These are phyloP conservation scores for Lasiodiplodia theobromae DNA, from an alignment of 2,329 filamentous ascomycete species.

Conservation along the genomic window DNA sequence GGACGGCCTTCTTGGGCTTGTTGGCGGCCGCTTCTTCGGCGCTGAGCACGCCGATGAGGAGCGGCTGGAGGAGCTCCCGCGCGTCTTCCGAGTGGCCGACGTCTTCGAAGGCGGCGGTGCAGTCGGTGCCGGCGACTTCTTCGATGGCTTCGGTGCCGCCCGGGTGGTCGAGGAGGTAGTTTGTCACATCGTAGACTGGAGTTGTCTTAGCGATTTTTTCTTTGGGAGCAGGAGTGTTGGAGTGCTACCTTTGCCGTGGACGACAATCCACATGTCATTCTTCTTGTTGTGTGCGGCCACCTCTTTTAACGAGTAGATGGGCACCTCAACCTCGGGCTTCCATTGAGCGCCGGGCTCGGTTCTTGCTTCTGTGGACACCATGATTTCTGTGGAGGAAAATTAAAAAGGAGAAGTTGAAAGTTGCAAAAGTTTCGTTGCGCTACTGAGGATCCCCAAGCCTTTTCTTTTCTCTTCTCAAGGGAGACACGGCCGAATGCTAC, in stretches of 20 bases:
- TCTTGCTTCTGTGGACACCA: background rate
- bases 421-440: background rate
- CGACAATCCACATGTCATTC: slow-evolving; percentile 61
- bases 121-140: slow-evolving; percentile 52
- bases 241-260: slow-evolving; percentile 57
- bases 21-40: slow-evolving; percentile 28
- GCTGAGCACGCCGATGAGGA: slow-evolving; percentile 46
- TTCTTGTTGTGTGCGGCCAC: slow-evolving; percentile 59
- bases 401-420: background rate
- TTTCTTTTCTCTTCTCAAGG: background rate
- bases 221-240: background rate
- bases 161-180: slow-evolving; percentile 67
- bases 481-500: background rate
- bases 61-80: slow-evolving; percentile 49
- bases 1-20: slow-evolving; percentile 32
- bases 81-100: slow-evolving; percentile 57
- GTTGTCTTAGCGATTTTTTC: background rate
- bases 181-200: slow-evolving; percentile 64
- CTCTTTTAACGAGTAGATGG: slow-evolving; percentile 48
- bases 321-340: slow-evolving; percentile 31
- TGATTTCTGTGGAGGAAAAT: too few relatives aligned
- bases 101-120: slow-evolving; percentile 53
- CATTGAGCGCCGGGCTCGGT: slow-evolving; percentile 36
- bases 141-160: slow-evolving; percentile 49
- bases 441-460: background rate